Conservation (phyloP, 2,329 filamentous ascomycete species). For the Diplodia scrobiculata region DNA sequence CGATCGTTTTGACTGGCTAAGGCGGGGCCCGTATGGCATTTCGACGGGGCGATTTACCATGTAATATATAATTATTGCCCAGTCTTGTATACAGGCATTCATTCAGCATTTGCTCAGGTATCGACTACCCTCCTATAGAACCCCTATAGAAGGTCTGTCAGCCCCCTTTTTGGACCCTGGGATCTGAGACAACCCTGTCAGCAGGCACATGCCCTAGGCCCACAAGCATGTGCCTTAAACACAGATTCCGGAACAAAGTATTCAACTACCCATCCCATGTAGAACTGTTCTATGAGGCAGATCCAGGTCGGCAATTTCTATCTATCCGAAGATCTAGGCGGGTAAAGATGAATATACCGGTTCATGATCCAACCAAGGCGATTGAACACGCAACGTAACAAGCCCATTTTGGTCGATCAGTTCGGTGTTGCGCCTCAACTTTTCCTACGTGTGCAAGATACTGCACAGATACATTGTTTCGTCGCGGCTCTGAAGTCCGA, state of each 20-base stretch:
- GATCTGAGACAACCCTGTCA: slow-evolving; percentile 14
- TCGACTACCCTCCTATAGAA: not conserved
- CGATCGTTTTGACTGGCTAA: slow-evolving; percentile 24
- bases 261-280: no score
- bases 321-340: not conserved
- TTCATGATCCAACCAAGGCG: not conserved
- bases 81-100: not conserved
- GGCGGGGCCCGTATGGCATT: slow-evolving; percentile 8
- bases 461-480: not conserved
- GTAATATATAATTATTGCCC: slow-evolving; percentile 26
- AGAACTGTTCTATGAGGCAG: not conserved
- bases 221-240: not conserved
- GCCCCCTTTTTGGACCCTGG: slow-evolving; percentile 17
- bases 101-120: not conserved
- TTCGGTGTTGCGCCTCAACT: not conserved
- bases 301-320: no score
- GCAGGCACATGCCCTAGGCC: slow-evolving; percentile 7
- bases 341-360: not conserved
- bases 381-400: not conserved
- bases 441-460: not conserved
- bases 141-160: not conserved
- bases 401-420: not conserved
- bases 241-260: no score
- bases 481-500: not conserved
- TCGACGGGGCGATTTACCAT: slow-evolving; percentile 14